A percentile compares a stretch with the other conserved stretches of the same genome.
Conservation (phyloP, 2,329 filamentous ascomycete species). For the Talaromyces pinophilus region DNA sequence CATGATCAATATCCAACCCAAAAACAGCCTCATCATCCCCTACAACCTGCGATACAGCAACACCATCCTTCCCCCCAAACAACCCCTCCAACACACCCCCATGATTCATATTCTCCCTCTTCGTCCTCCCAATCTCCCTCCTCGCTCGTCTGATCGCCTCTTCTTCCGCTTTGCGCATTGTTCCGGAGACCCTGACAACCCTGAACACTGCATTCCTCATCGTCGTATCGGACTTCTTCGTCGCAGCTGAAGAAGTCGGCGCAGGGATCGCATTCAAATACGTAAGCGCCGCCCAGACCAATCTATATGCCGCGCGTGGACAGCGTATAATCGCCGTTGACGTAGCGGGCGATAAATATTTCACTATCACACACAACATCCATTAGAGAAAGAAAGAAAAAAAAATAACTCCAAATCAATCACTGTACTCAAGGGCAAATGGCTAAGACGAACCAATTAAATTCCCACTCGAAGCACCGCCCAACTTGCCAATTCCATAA, state of each 20-base stretch:
- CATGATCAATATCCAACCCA: slow-evolving; percentile 21
- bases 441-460: slow-evolving; percentile 59
- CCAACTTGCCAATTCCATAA: slow-evolving; percentile 64
- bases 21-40: slow-evolving; percentile 43
- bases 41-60: slow-evolving; percentile 34
- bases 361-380: slow-evolving; percentile 59
- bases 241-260: not conserved
- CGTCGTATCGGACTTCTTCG: slow-evolving; percentile 1
- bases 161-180: slow-evolving; percentile 87
- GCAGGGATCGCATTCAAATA: slow-evolving; percentile 70
- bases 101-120: slow-evolving; percentile 45
- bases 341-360: slow-evolving; percentile 89
- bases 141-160: slow-evolving; percentile 81
- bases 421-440: too few relatives aligned
- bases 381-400: not conserved
- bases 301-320: slow-evolving; percentile 75
- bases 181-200: slow-evolving; percentile 86
- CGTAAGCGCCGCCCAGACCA: slow-evolving; percentile 87
- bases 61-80: slow-evolving; percentile 27
- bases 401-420: too few relatives aligned
- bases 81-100: slow-evolving; percentile 40
- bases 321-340: slow-evolving; percentile 90
- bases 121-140: slow-evolving; percentile 67
- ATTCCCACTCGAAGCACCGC: slow-evolving; percentile 67
- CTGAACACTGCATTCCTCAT: slow-evolving; percentile 68